Conservation (phyloP, 2,329 filamentous ascomycete genomes). For the Fusarium anguioides region DNA sequence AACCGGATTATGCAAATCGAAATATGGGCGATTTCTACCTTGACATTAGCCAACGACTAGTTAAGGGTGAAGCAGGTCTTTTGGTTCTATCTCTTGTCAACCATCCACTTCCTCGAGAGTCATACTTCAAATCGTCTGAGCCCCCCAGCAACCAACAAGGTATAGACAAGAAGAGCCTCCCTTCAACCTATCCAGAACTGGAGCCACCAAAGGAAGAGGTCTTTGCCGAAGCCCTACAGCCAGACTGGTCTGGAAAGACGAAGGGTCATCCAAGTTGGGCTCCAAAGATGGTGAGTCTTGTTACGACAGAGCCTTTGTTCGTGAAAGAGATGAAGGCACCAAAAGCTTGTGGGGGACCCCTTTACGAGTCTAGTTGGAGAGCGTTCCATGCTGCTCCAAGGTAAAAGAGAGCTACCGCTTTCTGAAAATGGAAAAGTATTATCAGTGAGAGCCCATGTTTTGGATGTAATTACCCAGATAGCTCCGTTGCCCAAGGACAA, state of each 20-base stretch:
- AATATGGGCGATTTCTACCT: slow-evolving; percentile 24
- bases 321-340: slow-evolving; percentile 21
- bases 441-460: background rate
- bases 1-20: slow-evolving; percentile 6
- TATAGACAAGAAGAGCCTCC: slow-evolving; percentile 8
- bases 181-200: background rate
- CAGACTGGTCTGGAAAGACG: background rate
- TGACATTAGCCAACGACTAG: slow-evolving; percentile 5
- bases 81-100: slow-evolving; percentile 3
- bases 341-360: background rate
- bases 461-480: background rate
- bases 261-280: slow-evolving; percentile 12
- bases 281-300: slow-evolving; percentile 14
- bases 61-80: slow-evolving; percentile 4
- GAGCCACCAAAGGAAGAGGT: slow-evolving; percentile 8
- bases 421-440: background rate
- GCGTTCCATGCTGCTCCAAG: background rate
- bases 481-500: background rate
- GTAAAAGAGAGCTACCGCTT: background rate
- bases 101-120: slow-evolving; percentile 2
- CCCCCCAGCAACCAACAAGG: slow-evolving; percentile 4
- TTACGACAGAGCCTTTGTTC: slow-evolving; percentile 12
- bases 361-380: slow-evolving; percentile 9
- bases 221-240: slow-evolving; percentile 6
- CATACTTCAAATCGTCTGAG: slow-evolving; percentile 17